A percentile compares a stretch with the other conserved stretches of the same genome.
phyloP scores from a whole-genome alignment of 1,139 yeast genomes.

The Candida tunisiensis region DNA sequence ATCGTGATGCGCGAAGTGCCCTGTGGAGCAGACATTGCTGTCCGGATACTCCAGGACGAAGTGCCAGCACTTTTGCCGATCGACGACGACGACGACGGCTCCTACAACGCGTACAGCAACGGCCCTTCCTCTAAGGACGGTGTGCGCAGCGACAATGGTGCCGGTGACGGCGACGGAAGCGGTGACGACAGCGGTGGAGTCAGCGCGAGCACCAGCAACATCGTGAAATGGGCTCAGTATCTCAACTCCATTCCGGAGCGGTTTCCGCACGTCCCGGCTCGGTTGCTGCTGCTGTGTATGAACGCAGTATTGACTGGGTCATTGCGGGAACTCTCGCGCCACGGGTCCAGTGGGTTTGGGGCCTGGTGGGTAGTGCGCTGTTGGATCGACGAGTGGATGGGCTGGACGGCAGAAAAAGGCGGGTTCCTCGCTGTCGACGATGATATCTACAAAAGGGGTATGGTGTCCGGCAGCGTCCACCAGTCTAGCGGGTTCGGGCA shows the following conservation, averaged over 20 bases:
- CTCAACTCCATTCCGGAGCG: slow-evolving; percentile 30
- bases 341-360: slow-evolving; percentile 47
- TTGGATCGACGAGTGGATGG: slow-evolving; percentile 63
- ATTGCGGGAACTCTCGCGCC: slow-evolving; percentile 43
- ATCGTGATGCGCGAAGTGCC: slow-evolving; percentile 40
- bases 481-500: no score
- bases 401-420: slow-evolving; percentile 54
- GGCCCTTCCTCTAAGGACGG: slow-evolving; percentile 1
- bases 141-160: slow-evolving; percentile 1
- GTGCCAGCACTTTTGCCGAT: background rate
- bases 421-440: slow-evolving; percentile 28
- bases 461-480: no score
- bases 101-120: slow-evolving; percentile 1
- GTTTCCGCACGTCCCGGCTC: slow-evolving; percentile 32
- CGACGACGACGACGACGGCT: slow-evolving; percentile 1
- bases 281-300: slow-evolving; percentile 36
- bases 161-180: slow-evolving; percentile 2
- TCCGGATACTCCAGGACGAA: slow-evolving; percentile 21
- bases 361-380: slow-evolving; percentile 69
- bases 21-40: slow-evolving; percentile 26
- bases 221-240: slow-evolving; percentile 24
- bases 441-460: no score
- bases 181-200: slow-evolving; percentile 1
- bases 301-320: slow-evolving; percentile 45
- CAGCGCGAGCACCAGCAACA: slow-evolving; percentile 1